Base-by-base conservation (phyloP, 2,329 filamentous ascomycete genomes). In the Talaromyces islandicus region DNA sequence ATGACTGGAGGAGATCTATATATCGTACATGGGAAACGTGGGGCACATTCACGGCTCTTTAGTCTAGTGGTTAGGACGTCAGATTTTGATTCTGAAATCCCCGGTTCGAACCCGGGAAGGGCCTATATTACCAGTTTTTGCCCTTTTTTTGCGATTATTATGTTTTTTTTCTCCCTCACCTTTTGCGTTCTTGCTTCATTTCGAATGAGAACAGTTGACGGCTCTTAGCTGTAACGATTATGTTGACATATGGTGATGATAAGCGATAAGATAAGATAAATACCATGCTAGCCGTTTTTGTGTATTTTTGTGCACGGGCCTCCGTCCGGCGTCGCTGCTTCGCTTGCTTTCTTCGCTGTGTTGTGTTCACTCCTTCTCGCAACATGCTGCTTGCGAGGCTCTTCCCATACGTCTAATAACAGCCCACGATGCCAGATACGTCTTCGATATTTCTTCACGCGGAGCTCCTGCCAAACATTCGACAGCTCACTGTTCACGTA, bases 381-480 rank as follows among this genome's bases (percentile, higher is more conserved):
- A 38, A 7, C 35, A 38, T 38, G 19, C 43, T 14, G 9, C 19
- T 24, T 21, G 9, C 12, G 43, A 50, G 12, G 7, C 1, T 7
- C 24, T 50, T 50, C 19, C 3, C 24, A 50, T 12, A 3, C 43
- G 2, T n/a, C 43, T 50, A 21, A 12, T 50, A 24, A 5, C 25
- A 24, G 9, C 32, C 14, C 25, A 50, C 7, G 17, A 58, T 61
- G 59, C 14, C 56, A 53, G 56, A 41, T 9, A 21, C 17, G 43
- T 19, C 59, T 48, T 52, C 64, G 17, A 70, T 80, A 6, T 71
- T 75, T 48, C 74, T 87, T 14, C 86, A 87, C 64, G 83, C 84
- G 25, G 85, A 88, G 69, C 77, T 85, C 17, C 74, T 87, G 41
- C 78, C 83, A 38, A 81, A 87, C 63, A 85, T 87, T 63, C 81